phyloP scores from a whole-genome alignment of 2,329 filamentous ascomycete species.

The Dactylellina cionopaga region DNA sequence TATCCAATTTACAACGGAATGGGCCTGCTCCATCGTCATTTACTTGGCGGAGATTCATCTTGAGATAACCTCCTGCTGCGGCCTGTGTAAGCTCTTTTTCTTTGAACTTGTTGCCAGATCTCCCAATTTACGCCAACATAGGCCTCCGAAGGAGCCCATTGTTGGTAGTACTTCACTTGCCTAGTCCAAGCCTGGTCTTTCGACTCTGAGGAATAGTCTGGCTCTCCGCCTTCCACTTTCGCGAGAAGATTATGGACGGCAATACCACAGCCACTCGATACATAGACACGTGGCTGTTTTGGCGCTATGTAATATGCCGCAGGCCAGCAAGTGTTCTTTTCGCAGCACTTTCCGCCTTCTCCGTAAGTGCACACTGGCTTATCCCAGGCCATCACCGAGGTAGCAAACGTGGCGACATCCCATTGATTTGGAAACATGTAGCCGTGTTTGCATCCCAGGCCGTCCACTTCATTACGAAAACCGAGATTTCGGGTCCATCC shows the following conservation, averaged over 20 bases:
- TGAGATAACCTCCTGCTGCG: neutral
- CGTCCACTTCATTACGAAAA: neutral
- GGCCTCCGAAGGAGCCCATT: neutral
- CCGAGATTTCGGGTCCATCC: constrained; percentile 8
- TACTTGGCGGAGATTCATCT: neutral
- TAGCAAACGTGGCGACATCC: constrained; percentile 4
- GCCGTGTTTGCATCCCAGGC: neutral
- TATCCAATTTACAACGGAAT: constrained; percentile 4
- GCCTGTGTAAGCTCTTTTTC: neutral
- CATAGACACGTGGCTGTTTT: neutral
- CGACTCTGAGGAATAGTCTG: neutral
- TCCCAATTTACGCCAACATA: constrained; percentile 3
- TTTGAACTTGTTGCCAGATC: neutral
- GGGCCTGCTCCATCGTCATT: constrained; percentile 7
- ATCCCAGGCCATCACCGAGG: neutral
- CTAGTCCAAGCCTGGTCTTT: neutral
- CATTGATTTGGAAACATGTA: constrained; percentile 3
- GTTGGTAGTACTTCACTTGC: neutral
- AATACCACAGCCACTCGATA: neutral
- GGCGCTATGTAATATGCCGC: neutral
- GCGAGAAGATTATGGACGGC: neutral
- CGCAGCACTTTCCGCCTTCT: too few relatives aligned
- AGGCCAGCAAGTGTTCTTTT: too few relatives aligned
- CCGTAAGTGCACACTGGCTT: neutral
- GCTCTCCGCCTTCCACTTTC: neutral